Conservation (phyloP, 179 eudicot genomes). For the Silene noctiflora region DNA sequence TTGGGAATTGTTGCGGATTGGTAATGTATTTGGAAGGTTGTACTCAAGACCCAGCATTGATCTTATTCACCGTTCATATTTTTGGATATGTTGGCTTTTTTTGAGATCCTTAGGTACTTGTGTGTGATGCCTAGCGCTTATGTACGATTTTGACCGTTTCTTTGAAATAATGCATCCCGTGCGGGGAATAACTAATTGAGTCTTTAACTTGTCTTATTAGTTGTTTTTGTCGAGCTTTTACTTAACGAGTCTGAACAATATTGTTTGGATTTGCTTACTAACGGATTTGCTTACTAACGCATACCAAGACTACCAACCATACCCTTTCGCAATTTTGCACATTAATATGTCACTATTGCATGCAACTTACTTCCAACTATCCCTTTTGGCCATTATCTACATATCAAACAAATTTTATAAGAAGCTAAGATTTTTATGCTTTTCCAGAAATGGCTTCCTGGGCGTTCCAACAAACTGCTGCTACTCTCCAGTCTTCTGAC, state of each 20-base stretch:
- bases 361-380: background rate
- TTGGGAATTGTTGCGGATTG: background rate
- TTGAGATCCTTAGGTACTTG: too few species aligned
- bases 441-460: slow-evolving; percentile 39
- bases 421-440: background rate
- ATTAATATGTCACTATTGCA: background rate
- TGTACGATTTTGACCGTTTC: too few species aligned
- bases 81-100: too few species aligned
- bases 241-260: background rate
- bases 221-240: background rate
- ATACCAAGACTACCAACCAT: too few species aligned
- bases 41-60: background rate
- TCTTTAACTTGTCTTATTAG: background rate
- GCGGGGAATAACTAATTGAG: background rate
- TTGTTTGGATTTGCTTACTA: background rate
- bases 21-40: background rate
- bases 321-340: too few species aligned
- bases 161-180: background rate
- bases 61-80: background rate
- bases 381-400: background rate
- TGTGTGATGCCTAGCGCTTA: too few species aligned
- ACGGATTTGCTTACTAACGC: background rate
- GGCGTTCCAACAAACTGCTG: slow-evolving; percentile 35
- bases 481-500: slow-evolving; percentile 25
- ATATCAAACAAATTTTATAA: background rate